Evolutionary conservation across 2,329 filamentous ascomycete genomes (phyloP).

Genomic region (Exophiala bonariae): DNA sequence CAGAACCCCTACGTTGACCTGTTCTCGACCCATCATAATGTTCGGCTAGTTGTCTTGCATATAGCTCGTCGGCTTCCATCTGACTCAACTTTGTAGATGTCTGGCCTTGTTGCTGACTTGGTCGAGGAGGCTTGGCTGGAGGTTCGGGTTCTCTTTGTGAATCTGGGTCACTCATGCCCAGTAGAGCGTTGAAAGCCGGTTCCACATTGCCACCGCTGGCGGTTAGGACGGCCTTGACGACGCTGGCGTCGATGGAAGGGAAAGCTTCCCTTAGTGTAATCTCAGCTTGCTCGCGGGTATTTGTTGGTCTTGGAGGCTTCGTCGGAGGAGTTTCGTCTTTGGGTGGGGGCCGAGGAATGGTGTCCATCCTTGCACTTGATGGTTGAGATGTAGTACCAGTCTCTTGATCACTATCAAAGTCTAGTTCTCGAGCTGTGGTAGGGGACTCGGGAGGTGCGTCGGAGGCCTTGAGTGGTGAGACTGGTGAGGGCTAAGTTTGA

Average conservation of each 20-base stretch:
- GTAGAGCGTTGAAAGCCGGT: conserved; percentile 89
- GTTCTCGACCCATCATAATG: conserved; percentile 65
- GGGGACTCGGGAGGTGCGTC: conserved; percentile 48
- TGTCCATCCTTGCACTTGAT: conserved; percentile 29
- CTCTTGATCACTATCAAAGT: conserved; percentile 59
- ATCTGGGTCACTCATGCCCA: conserved; percentile 78
- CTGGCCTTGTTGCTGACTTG: conserved; percentile 46
- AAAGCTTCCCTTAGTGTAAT: conserved; percentile 92
- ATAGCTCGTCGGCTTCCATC: conserved; percentile 85
- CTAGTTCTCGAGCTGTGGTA: conserved; percentile 56
- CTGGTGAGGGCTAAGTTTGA: conserved; percentile 20
- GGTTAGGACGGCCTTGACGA: conserved; percentile 83
- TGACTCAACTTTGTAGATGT: conserved; percentile 68
- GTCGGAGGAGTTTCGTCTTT: conserved; percentile 52
- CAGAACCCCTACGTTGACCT: conserved; percentile 28
- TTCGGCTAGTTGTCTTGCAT: conserved; percentile 88
- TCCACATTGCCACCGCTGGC: conserved; percentile 88
- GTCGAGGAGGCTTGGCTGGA: conserved; percentile 79
- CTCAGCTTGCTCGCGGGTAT: conserved; percentile 80
- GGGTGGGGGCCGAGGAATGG: conserved; percentile 29
- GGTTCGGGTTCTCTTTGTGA: conserved; percentile 63
- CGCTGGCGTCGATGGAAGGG: conserved; percentile 73
- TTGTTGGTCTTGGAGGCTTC: conserved; percentile 82
- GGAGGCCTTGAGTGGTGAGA: conserved; percentile 27
- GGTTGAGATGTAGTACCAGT: conserved; percentile 34